phyloP scores from a whole-genome alignment of 495 filamentous ascomycete genomes.

The Daldinia decipiens region DNA sequence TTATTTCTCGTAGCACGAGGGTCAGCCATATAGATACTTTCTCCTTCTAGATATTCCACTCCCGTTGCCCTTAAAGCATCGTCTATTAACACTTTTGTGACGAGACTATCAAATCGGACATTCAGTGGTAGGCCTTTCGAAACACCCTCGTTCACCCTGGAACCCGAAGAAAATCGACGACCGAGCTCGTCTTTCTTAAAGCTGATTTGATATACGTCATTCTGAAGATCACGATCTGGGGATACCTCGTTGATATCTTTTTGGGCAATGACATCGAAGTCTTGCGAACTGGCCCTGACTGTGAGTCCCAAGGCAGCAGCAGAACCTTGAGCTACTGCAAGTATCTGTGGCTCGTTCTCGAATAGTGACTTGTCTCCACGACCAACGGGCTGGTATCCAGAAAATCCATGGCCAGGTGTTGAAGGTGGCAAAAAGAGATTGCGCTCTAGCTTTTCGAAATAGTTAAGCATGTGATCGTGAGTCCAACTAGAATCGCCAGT shows the following conservation, averaged over 20 bases:
- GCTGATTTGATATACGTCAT: background rate
- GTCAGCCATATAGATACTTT: background rate
- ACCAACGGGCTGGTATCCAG: slow-evolving; percentile 6
- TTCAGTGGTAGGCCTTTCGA: background rate
- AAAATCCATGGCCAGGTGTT: slow-evolving; percentile 9
- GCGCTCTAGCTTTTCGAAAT: slow-evolving; percentile 5
- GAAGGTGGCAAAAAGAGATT: slow-evolving; percentile 7
- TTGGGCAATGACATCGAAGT: background rate
- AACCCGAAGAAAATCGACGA: background rate
- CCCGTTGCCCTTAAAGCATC: background rate
- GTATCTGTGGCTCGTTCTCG: slow-evolving; percentile 13
- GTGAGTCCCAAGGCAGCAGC: background rate
- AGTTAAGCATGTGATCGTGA: background rate
- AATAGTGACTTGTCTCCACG: slow-evolving; percentile 10
- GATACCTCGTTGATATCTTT: background rate
- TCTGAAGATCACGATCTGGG: background rate
- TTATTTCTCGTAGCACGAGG: background rate
- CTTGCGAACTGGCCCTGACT: background rate
- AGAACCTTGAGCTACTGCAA: slow-evolving; percentile 12
- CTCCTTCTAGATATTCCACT: background rate
- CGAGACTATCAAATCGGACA: background rate
- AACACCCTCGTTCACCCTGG: background rate
- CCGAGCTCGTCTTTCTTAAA: background rate
- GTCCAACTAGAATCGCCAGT: slow-evolving; percentile 2
- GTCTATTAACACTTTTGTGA: background rate